Base-by-base conservation (phyloP, 345 rosid genomes). In the Erucastrum elatum region DNA sequence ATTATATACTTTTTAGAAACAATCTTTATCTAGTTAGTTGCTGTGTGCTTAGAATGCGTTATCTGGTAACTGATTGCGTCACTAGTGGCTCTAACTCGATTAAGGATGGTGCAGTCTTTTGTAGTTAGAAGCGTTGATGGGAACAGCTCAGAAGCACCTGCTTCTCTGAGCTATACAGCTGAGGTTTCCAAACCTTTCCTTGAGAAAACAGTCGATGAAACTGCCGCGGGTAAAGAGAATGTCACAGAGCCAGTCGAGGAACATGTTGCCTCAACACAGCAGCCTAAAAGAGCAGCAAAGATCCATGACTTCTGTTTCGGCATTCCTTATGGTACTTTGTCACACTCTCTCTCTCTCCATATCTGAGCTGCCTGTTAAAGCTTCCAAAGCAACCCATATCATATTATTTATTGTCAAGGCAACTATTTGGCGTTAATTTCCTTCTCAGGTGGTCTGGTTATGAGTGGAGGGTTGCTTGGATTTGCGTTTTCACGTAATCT, bases 241-340 rank as follows among this genome's bases (percentile, higher is more conserved):
- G 26, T 12, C 35, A 55, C 51, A 11, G 88, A 83, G 70, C 41
- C 79, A 5, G 82, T 33, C 6, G 77, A 72, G 82, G 90, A 83
- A 68, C 71, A 74, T 78, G 89, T 80, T 21, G n/a, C 35, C 9
- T n/a, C 56, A 49, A n/a, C 58, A 13, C 79, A 71, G 56, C 89
- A 71, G 56, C 89, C 76, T 3, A 76, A 64, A 74, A 77, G 84
- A 81, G 82, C 88, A 5, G 96, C 98, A 4, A 90, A 86, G 85
- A 89, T 91, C 75, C 98, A 91, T 66, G 98, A 94, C 80, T 94
- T 94, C 68, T 94, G 97, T 82, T 93, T 94, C 56, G 98, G 98
- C 70, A 91, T 94, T 77, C 98, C 98, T 62, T 94, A 85, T 80
- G 97, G 98, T 91, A 86, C 66, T 62, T 46, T 66, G 58, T n/a